phyloP scores from a whole-genome alignment of 2,329 filamentous ascomycete species.

The Dothideomycetidae sp. region DNA sequence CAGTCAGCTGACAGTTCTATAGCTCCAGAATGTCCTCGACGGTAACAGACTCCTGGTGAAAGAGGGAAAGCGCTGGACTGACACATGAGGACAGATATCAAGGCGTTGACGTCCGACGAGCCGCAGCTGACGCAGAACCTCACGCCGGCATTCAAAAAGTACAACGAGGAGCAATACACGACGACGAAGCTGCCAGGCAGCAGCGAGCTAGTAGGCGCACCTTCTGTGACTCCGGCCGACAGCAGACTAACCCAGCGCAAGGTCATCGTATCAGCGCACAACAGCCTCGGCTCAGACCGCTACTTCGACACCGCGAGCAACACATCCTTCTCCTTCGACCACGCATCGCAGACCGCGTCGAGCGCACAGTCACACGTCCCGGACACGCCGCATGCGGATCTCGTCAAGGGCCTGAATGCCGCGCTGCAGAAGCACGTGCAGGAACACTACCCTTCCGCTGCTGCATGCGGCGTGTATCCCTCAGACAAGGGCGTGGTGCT shows the following conservation, averaged over 20 bases:
- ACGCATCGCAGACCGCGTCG: constrained; percentile 73
- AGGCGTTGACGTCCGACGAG: constrained; percentile 60
- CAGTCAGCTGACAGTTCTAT: constrained; percentile 17
- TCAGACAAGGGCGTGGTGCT: constrained; percentile 66
- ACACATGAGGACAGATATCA: constrained; percentile 54
- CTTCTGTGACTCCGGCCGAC: not conserved
- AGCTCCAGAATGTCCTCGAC: constrained; percentile 80
- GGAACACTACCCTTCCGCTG: constrained; percentile 77
- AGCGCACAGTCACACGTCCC: constrained; percentile 63
- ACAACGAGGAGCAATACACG: constrained; percentile 89
- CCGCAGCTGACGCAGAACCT: constrained; percentile 57
- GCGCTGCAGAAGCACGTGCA: constrained; percentile 58
- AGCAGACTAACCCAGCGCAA: constrained; percentile 19
- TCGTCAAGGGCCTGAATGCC: constrained; percentile 76
- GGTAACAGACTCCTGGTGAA: constrained; percentile 40
- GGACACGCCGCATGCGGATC: constrained; percentile 61
- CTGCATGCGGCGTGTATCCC: constrained; percentile 64
- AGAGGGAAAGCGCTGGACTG: not conserved
- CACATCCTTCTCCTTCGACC: constrained; percentile 80
- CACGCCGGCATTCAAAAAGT: constrained; percentile 73
- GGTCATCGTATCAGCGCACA: constrained; percentile 75
- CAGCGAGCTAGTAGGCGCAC: constrained; percentile 50
- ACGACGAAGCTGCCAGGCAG: constrained; percentile 81
- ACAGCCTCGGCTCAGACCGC: constrained; percentile 60
- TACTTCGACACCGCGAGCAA: constrained; percentile 87